phyloP scores from a whole-genome alignment of 176 grass and related monocot species.

The Paspalum vaginatum region DNA sequence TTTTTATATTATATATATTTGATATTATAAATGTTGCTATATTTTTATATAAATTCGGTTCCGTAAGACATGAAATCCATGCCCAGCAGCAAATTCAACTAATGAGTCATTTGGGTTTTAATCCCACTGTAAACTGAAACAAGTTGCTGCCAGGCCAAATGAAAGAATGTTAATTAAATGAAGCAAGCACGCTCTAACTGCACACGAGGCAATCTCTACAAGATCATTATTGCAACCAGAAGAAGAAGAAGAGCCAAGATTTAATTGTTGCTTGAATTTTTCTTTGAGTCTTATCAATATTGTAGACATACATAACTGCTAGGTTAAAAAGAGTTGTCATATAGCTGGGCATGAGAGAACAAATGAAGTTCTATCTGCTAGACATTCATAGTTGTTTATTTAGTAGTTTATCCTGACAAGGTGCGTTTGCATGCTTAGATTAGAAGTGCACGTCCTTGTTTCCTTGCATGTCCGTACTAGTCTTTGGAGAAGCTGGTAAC shows the following conservation, averaged over 20 bases:
- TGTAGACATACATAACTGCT: not conserved
- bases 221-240: not conserved
- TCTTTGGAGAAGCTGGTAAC: too few relatives aligned
- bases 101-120: not conserved
- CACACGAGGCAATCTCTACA: not conserved
- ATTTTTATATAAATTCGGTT: not conserved
- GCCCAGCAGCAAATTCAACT: not conserved
- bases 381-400: too few relatives aligned
- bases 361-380: too few relatives aligned
- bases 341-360: too few relatives aligned
- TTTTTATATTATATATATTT: too few relatives aligned
- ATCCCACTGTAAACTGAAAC: not conserved
- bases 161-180: not conserved
- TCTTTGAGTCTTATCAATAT: not conserved
- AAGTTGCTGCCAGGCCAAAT: not conserved
- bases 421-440: too few relatives aligned
- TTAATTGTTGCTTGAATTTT: not conserved
- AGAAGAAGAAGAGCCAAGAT: not conserved
- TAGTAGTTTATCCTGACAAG: too few relatives aligned
- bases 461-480: too few relatives aligned
- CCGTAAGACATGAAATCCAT: not conserved
- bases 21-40: too few relatives aligned
- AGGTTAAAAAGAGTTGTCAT: too few relatives aligned
- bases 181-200: not conserved
- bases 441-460: too few relatives aligned